These are phyloP conservation scores for Pholiota conissans DNA, from an alignment of 768 basidiomycete species.

Conservation along the genomic window DNA sequence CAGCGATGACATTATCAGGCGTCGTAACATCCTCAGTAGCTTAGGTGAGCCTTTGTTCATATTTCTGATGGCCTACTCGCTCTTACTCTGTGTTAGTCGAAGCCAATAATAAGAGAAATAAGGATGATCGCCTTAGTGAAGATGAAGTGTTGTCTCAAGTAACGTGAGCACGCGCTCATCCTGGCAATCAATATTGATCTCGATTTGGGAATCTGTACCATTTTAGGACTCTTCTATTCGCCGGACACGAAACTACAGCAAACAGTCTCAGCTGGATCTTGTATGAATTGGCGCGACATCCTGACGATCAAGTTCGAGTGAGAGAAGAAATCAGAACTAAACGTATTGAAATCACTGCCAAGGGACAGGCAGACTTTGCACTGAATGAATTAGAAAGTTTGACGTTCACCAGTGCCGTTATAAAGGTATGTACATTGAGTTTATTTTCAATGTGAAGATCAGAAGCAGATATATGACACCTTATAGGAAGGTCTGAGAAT, in stretches of 20 bases:
- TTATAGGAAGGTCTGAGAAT: constrained; percentile 7
- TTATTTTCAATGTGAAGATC: no score
- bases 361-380: constrained; percentile 9
- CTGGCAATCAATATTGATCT: background rate
- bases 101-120: constrained; percentile 4
- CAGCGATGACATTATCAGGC: constrained; percentile 1
- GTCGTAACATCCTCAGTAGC: constrained; percentile 10
- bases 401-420: constrained; percentile 8
- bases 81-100: background rate
- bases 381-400: constrained; percentile 8
- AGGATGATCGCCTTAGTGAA: constrained; percentile 7
- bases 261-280: constrained; percentile 11
- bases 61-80: background rate
- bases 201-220: background rate
- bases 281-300: constrained; percentile 10
- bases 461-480: no score
- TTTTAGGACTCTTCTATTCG: constrained; percentile 1
- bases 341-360: background rate
- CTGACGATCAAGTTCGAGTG: constrained; percentile 12
- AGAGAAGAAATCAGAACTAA: constrained; percentile 7
- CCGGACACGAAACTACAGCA: constrained; percentile 11
- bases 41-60: constrained; percentile 1
- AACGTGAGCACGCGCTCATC: no score
- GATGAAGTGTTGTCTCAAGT: constrained; percentile 12
- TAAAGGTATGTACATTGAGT: constrained; percentile 8